These are phyloP conservation scores for Thamnidium elegans DNA, from an alignment of 192 early-diverging fungal species.

Conservation along the genomic window DNA sequence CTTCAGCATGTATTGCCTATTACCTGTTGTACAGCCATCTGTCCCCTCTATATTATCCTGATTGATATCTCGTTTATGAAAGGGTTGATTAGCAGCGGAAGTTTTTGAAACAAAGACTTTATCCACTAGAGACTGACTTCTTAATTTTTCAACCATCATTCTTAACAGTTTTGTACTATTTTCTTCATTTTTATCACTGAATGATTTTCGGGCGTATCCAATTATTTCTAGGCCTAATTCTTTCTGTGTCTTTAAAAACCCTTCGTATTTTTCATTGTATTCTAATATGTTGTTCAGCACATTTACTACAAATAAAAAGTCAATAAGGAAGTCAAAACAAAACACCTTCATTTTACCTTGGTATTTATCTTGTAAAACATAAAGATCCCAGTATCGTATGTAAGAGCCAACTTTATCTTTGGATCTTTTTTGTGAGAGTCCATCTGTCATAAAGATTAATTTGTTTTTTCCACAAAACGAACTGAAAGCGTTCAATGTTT, in stretches of 20 bases:
- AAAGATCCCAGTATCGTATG: not conserved
- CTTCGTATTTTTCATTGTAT: constrained; percentile 3
- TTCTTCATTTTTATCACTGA: constrained; percentile 3
- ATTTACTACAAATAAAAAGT: constrained; percentile 10
- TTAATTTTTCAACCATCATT: constrained; percentile 4
- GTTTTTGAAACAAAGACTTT: constrained; percentile 10
- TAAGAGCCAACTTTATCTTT: not conserved
- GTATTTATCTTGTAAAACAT: constrained; percentile 9
- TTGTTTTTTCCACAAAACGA: constrained; percentile 7
- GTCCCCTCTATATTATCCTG: not conserved
- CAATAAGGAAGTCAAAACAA: constrained; percentile 7
- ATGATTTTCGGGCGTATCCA: constrained; percentile 11
- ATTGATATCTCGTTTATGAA: constrained; percentile 4
- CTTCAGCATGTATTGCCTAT: constrained; percentile 14
- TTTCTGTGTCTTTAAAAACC: constrained; percentile 4
- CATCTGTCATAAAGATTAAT: not conserved
- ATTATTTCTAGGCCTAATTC: not conserved
- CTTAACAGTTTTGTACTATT: constrained; percentile 1
- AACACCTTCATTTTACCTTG: constrained; percentile 7
- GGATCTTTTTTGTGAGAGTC: not conserved
- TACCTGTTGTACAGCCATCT: constrained; percentile 8
- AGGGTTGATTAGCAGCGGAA: constrained; percentile 5
- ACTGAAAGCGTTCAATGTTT: constrained; percentile 4
- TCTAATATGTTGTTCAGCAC: not conserved
- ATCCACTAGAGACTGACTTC: not conserved